Evolutionary conservation across 768 basidiomycete genomes (phyloP).

Genomic region (Tephrocybe rancida): DNA sequence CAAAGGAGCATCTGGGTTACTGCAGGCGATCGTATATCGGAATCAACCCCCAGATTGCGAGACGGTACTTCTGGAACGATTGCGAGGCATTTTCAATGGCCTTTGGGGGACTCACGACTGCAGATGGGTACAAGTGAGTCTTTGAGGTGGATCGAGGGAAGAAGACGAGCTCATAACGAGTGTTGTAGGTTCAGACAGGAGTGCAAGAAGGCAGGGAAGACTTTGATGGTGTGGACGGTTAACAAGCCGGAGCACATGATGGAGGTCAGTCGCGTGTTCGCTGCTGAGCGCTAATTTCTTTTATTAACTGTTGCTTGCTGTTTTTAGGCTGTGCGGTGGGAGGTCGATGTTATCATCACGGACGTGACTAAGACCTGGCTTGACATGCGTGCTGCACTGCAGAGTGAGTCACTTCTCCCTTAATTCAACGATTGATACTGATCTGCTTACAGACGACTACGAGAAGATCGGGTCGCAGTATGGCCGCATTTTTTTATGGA

Average conservation of each 20-base stretch:
- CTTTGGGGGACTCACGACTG: slow-evolving; percentile 70
- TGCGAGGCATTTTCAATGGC: slow-evolving; percentile 87
- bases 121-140: slow-evolving; percentile 73
- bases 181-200: slow-evolving; percentile 71
- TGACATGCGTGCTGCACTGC: slow-evolving; percentile 58
- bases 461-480: slow-evolving; percentile 64
- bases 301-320: not conserved
- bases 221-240: slow-evolving; percentile 95
- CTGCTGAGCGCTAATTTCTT: not conserved
- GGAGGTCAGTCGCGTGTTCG: slow-evolving; percentile 55
- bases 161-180: not conserved
- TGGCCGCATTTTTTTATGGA: slow-evolving; percentile 76
- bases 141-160: slow-evolving; percentile 7
- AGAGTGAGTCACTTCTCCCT: slow-evolving; percentile 40
- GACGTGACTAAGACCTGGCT: slow-evolving; percentile 74
- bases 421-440: not conserved
- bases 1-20: slow-evolving; percentile 77
- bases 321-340: slow-evolving; percentile 75
- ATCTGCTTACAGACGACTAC: slow-evolving; percentile 55
- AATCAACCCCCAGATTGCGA: slow-evolving; percentile 65
- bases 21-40: slow-evolving; percentile 89
- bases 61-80: slow-evolving; percentile 87
- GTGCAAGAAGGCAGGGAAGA: slow-evolving; percentile 79
- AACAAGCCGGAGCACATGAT: slow-evolving; percentile 89
- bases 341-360: slow-evolving; percentile 75